A percentile compares a stretch with the other conserved stretches of the same genome.
Evolutionary conservation across 2,329 filamentous ascomycete genomes (phyloP).

Genomic region (Davidsoniella australis): DNA sequence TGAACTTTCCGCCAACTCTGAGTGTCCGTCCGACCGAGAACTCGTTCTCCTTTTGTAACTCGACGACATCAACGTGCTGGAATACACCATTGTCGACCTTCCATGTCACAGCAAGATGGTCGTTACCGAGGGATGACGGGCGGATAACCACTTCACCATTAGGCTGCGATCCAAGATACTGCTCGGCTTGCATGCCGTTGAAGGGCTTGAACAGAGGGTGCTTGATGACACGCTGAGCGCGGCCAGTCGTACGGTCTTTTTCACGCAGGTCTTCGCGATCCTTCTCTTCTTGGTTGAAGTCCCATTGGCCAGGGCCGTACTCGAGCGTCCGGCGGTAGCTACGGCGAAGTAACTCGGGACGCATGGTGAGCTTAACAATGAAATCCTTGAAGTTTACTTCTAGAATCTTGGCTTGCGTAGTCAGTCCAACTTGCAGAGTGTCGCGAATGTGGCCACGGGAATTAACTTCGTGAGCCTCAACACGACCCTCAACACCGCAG

Average conservation of each 20-base stretch:
- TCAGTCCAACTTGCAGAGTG: constrained; percentile 64
- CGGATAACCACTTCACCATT: constrained; percentile 87
- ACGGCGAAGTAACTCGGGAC: constrained; percentile 51
- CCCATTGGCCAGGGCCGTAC: constrained; percentile 68
- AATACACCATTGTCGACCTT: constrained; percentile 94
- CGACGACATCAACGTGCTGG: constrained; percentile 92
- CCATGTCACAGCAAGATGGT: constrained; percentile 94
- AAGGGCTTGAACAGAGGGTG: constrained; percentile 91
- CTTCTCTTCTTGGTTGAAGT: constrained; percentile 60
- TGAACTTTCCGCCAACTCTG: constrained; percentile 74
- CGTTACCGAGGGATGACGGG: constrained; percentile 84
- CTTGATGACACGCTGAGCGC: constrained; percentile 89
- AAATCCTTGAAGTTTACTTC: constrained; percentile 80
- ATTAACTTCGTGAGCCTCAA: constrained; percentile 69
- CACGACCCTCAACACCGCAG: constrained; percentile 79
- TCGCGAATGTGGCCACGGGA: constrained; percentile 54
- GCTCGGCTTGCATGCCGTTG: constrained; percentile 81
- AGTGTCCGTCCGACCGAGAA: constrained; percentile 80
- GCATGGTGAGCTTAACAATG: constrained; percentile 64
- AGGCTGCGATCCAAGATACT: constrained; percentile 74
- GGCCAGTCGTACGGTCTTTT: constrained; percentile 70
- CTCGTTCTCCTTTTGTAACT: constrained; percentile 92
- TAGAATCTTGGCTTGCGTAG: constrained; percentile 70
- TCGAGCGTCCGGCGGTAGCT: constrained; percentile 55
- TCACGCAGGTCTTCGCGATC: constrained; percentile 73